Percentiles rank a stretch among this genome's conserved stretches.
Evolutionary conservation across 2,329 filamentous ascomycete species (phyloP).

Genomic region (Teratosphaeria pseudoeucalypti): DNA sequence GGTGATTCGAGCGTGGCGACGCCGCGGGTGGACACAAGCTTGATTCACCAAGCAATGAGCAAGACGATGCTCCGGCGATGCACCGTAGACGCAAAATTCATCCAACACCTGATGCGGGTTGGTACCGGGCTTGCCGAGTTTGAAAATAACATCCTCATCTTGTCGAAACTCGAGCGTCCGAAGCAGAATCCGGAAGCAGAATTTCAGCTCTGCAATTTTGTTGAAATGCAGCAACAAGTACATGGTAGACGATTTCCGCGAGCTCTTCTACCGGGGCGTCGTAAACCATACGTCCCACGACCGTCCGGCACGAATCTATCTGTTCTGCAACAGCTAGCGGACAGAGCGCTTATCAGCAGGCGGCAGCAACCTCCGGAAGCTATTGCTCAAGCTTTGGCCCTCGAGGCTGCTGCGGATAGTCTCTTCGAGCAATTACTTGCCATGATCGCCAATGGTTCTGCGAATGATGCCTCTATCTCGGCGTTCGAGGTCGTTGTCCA

Average conservation of each 20-base stretch:
- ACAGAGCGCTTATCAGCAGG: not conserved
- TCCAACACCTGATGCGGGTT: not conserved
- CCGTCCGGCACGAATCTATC: not conserved
- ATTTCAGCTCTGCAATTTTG: not conserved
- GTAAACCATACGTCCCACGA: not conserved
- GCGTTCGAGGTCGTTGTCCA: not conserved
- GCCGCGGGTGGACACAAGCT: not conserved
- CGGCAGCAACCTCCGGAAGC: not conserved
- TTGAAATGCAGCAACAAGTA: not conserved
- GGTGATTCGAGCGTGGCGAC: not conserved
- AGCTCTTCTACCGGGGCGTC: not conserved
- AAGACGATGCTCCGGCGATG: not conserved
- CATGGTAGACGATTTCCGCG: not conserved
- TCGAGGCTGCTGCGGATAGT: not conserved
- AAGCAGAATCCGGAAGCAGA: not conserved
- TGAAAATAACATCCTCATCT: not conserved
- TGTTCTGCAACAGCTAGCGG: not conserved
- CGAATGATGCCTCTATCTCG: not conserved
- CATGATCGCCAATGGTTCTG: not conserved
- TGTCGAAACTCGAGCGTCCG: not conserved
- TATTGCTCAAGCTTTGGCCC: not conserved
- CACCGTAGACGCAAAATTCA: not conserved
- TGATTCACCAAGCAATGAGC: not conserved
- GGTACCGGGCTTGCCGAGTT: not conserved
- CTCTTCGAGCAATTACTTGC: not conserved